Evolutionary conservation across 2,329 filamentous ascomycete species (phyloP), one percentile per base, ranked within the genome.

Genomic region (Aspergillus puulaauensis): DNA sequence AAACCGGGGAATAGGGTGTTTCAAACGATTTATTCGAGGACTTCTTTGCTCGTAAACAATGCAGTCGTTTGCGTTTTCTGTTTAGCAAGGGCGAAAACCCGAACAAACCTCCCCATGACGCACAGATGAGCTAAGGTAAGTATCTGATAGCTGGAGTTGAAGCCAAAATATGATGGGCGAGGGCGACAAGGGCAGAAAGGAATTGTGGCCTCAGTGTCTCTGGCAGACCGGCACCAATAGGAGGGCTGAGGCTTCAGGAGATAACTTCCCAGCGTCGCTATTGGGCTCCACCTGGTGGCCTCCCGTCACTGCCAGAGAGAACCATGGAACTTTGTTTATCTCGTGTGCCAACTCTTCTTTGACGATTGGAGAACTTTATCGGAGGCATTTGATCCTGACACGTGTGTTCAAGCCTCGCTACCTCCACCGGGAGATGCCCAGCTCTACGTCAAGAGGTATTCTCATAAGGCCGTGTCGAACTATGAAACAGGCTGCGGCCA

Each of bases 191-290:
- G 47, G 52, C 58, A 61, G 57, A 35, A 55, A 21, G 55, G 60
- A 56, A 39, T 52, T 56, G 54, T 45, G n/a, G 44, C 50, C 37
- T 40, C 52, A 56, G 31, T 15, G 46, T 12, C 46, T 50, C 27
- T 9, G 17, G 45, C 49, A 31, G 24, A 27, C 57, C 57, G 56
- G 54, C 58, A 54, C 61, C 62, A 64, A 68, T 68, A 60, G 62
- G 62, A 61, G 54, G 17, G 24, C 44, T 33, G 41, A 33, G 33
- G 52, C 41, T 21, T 17, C 21, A 57, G 64, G 66, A 67, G 65
- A 68, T 60, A 43, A 53, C 23, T 64, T 65, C 66, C 67, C 56
- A 52, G 44, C 53, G 40, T 62, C 40, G 24, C 53, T 52, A 69
- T 66, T 65, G 66, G 66, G 61, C 24, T 24, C 44, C 35, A 37